Conservation (phyloP, 352 stramenopile species). For the Phytopythium mirpurense region DNA sequence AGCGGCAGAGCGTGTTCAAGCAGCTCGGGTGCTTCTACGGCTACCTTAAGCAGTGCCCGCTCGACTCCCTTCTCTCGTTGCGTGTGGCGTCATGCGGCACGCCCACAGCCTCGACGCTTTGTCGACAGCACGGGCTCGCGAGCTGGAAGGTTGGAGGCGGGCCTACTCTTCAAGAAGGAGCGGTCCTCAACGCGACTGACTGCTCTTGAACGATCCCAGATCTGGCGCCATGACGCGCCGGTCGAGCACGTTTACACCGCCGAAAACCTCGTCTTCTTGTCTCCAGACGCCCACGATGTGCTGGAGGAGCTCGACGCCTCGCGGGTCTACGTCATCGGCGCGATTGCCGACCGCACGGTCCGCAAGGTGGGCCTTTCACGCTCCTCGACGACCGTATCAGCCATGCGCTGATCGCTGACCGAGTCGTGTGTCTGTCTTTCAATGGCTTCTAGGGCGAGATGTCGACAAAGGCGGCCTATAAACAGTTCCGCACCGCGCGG, state of each 20-base stretch:
- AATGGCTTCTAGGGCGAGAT: constrained; percentile 30
- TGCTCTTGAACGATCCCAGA: constrained; percentile 9
- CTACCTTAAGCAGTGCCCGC: constrained; percentile 64
- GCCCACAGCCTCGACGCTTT: constrained; percentile 25
- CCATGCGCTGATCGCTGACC: too few species aligned
- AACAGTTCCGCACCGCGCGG: constrained; percentile 29
- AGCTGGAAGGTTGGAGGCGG: constrained; percentile 54
- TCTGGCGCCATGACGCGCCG: constrained; percentile 32
- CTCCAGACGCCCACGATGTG: constrained; percentile 70
- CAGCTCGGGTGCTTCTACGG: constrained; percentile 74
- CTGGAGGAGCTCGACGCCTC: constrained; percentile 42
- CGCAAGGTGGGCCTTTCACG: constrained; percentile 51
- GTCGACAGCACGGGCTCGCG: constrained; percentile 30
- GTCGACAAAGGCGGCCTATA: constrained; percentile 25
- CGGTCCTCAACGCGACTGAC: neutral
- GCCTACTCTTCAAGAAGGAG: neutral
- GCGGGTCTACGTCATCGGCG: constrained; percentile 72
- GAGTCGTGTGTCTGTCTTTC: too few species aligned
- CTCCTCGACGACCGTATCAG: too few species aligned
- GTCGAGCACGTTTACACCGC: constrained; percentile 45
- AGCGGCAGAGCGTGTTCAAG: constrained; percentile 77
- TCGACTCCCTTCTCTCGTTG: constrained; percentile 58
- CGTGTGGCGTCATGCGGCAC: constrained; percentile 41
- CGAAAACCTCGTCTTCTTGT: constrained; percentile 74
- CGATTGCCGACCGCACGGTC: constrained; percentile 82